Evolutionary conservation across 805 yeast genomes (phyloP).

Genomic region (Hemisphaericaspora nanyangensis): DNA sequence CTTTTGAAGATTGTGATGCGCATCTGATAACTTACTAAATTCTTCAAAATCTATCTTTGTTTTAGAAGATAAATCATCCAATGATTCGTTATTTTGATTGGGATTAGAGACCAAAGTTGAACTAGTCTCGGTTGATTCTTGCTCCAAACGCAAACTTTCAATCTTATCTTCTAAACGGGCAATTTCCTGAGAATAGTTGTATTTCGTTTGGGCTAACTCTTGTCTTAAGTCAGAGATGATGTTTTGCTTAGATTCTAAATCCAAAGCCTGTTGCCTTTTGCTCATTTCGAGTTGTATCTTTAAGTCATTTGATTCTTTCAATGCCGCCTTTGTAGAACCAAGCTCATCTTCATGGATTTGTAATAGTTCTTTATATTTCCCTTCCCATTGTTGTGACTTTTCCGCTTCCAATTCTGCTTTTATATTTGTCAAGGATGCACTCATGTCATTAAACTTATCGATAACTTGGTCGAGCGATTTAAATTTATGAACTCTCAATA

Average conservation of each 20-base stretch:
- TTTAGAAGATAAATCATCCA: constrained; percentile 10
- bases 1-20: constrained; percentile 56
- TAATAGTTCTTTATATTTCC: constrained; percentile 21
- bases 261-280: constrained; percentile 28
- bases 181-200: constrained; percentile 41
- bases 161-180: constrained; percentile 62
- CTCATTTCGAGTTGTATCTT: constrained; percentile 30
- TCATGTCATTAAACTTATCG: constrained; percentile 14
- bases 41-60: constrained; percentile 35
- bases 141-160: constrained; percentile 61
- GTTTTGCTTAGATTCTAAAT: constrained; percentile 29
- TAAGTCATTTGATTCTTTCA: constrained; percentile 25
- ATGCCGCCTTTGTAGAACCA: constrained; percentile 14
- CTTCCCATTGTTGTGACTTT: constrained; percentile 19
- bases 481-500: constrained; percentile 24
- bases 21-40: constrained; percentile 38
- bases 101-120: not conserved
- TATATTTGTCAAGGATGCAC: constrained; percentile 11
- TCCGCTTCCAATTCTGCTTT: constrained; percentile 16
- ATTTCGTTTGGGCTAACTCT: constrained; percentile 32
- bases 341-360: constrained; percentile 20
- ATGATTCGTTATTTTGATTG: constrained; percentile 1
- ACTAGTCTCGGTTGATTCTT: constrained; percentile 38
- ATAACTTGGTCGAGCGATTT: constrained; percentile 26
- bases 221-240: constrained; percentile 26